Evolutionary conservation across 2,329 filamentous ascomycete species (phyloP).

Genomic region (Cladosporium sphaerospermum): DNA sequence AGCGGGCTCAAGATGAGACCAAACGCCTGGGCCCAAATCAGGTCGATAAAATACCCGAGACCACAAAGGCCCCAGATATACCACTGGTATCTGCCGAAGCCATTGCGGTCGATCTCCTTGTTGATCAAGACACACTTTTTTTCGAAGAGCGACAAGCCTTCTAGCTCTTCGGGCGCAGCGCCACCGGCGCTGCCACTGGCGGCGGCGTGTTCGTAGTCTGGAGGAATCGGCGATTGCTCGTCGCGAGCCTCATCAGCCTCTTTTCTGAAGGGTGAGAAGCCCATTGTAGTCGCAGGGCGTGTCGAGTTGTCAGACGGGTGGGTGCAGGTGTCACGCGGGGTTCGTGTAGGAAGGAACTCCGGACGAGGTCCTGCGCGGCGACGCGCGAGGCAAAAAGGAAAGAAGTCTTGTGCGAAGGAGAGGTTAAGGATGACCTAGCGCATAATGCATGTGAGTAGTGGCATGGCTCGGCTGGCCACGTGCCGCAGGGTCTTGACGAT

Average conservation of each 20-base stretch:
- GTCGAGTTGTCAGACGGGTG: background rate
- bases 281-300: background rate
- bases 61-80: conserved; percentile 46
- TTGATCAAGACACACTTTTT: conserved; percentile 41
- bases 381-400: background rate
- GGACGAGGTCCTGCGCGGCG: background rate
- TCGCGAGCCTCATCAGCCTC: background rate
- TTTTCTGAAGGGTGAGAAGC: background rate
- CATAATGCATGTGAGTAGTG: background rate
- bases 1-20: conserved; percentile 49
- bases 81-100: conserved; percentile 51
- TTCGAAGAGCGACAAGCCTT: conserved; percentile 34
- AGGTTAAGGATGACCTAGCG: background rate
- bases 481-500: background rate
- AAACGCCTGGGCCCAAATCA: conserved; percentile 55
- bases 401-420: background rate
- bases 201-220: background rate
- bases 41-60: conserved; percentile 50
- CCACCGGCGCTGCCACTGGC: background rate
- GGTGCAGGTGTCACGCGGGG: background rate
- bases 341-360: background rate
- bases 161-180: conserved; percentile 17
- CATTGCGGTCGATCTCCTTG: conserved; percentile 46
- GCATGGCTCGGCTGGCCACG: background rate
- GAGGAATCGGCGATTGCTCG: conserved; percentile 1